Conservation (phyloP, 345 rosid genomes). For the Euphorbia lathyris region DNA sequence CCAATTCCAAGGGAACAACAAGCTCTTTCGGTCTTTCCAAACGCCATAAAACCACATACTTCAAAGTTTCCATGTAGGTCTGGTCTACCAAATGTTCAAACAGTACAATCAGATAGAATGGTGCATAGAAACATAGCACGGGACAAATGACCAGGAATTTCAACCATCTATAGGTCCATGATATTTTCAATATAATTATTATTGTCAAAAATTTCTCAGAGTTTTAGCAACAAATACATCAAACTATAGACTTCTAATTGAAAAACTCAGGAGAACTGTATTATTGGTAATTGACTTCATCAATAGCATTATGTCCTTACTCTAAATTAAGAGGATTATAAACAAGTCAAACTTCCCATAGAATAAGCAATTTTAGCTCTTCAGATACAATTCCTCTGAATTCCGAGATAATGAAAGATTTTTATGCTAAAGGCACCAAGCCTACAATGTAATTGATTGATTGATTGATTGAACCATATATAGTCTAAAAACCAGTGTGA, state of each 20-base stretch:
- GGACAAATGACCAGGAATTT: background rate
- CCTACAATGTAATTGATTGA: background rate
- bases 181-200: no score
- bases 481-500: conserved; percentile 2
- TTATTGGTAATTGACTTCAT: background rate
- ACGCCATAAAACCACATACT: background rate
- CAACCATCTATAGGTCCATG: background rate
- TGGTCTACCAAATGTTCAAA: background rate
- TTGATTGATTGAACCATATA: background rate
- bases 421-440: background rate
- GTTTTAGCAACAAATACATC: no score
- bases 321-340: background rate
- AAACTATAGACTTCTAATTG: no score
- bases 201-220: background rate
- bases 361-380: background rate
- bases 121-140: background rate
- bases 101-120: background rate
- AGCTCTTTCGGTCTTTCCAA: no score
- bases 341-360: background rate
- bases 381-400: background rate
- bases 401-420: background rate
- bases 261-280: background rate
- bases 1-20: background rate
- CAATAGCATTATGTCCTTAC: background rate
- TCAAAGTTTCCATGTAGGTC: background rate